Evolutionary conservation across 441 rosid species (phyloP).

Genomic region (Omphalea diandra): DNA sequence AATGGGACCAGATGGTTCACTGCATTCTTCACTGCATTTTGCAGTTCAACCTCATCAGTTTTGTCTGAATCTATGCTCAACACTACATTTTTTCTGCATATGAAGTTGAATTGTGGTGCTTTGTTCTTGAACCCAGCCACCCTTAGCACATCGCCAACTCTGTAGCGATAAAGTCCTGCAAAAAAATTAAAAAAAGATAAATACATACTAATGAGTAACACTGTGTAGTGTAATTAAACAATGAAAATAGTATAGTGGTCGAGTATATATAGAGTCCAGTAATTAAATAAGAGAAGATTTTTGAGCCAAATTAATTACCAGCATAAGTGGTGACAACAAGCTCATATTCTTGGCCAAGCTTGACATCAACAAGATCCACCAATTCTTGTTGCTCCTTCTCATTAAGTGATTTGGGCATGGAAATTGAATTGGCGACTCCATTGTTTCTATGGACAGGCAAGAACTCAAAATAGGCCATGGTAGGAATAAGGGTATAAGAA

Average conservation of each 20-base stretch:
- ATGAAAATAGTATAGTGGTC: no score
- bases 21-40: slow-evolving; percentile 53
- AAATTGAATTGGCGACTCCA: slow-evolving; percentile 38
- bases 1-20: slow-evolving; percentile 43
- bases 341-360: slow-evolving; percentile 60
- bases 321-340: slow-evolving; percentile 71
- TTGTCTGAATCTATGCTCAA: slow-evolving; percentile 64
- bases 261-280: no score
- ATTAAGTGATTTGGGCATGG: slow-evolving; percentile 54
- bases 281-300: background rate
- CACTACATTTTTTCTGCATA: slow-evolving; percentile 61
- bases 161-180: slow-evolving; percentile 58
- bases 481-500: slow-evolving; percentile 61
- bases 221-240: background rate
- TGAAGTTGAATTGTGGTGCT: slow-evolving; percentile 60
- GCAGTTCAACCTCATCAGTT: slow-evolving; percentile 67
- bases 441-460: slow-evolving; percentile 43
- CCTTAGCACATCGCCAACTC: slow-evolving; percentile 64
- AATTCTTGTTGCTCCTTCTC: slow-evolving; percentile 30
- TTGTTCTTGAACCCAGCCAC: slow-evolving; percentile 70
- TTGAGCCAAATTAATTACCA: slow-evolving; percentile 29
- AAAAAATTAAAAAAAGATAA: background rate
- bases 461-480: slow-evolving; percentile 77
- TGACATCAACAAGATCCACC: slow-evolving; percentile 62
- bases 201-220: background rate